A percentile compares a stretch with the other conserved stretches of the same genome.
These are phyloP conservation scores for Plasmodium knowlesi DNA, from an alignment of 169 alveolate species.

Conservation along the genomic window DNA sequence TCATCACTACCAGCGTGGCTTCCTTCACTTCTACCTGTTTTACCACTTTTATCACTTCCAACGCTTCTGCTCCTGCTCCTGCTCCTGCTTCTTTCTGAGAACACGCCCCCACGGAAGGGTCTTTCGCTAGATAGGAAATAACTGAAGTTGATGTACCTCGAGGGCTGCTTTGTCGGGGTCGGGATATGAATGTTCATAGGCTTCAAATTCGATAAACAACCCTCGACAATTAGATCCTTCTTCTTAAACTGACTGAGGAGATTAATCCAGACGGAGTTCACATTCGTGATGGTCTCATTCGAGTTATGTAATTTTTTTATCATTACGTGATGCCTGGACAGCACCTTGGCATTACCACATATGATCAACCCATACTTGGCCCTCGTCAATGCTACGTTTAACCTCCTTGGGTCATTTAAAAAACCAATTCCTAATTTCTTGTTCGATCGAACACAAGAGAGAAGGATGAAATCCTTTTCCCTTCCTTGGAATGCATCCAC, in stretches of 20 bases:
- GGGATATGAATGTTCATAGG: conserved; percentile 56
- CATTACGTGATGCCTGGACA: conserved; percentile 57
- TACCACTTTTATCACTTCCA: not conserved
- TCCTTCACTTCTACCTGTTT: not conserved
- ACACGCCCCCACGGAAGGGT: not conserved
- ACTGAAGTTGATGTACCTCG: conserved; percentile 33
- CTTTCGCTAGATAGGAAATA: conserved; percentile 13
- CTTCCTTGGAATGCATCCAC: conserved; percentile 94
- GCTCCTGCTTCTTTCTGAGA: not conserved
- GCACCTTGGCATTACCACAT: conserved; percentile 85
- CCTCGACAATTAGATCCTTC: conserved; percentile 92
- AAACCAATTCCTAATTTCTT: conserved; percentile 88
- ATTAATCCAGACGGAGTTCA: conserved; percentile 88
- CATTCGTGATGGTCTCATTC: conserved; percentile 77
- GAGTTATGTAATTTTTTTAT: conserved; percentile 78
- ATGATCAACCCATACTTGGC: conserved; percentile 92
- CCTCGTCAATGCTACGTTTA: conserved; percentile 94
- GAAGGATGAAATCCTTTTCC: conserved; percentile 91
- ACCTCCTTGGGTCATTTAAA: conserved; percentile 94
- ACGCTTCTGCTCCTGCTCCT: not conserved
- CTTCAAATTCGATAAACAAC: conserved; percentile 88
- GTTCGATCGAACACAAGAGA: conserved; percentile 92
- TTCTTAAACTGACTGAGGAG: conserved; percentile 91
- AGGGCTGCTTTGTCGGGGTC: conserved; percentile 38
- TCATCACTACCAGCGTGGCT: not conserved